A percentile compares a stretch with the other conserved stretches of the same genome.
Evolutionary conservation across 2,329 filamentous ascomycete species (phyloP).

Genomic region (Trichoderma koningii): DNA sequence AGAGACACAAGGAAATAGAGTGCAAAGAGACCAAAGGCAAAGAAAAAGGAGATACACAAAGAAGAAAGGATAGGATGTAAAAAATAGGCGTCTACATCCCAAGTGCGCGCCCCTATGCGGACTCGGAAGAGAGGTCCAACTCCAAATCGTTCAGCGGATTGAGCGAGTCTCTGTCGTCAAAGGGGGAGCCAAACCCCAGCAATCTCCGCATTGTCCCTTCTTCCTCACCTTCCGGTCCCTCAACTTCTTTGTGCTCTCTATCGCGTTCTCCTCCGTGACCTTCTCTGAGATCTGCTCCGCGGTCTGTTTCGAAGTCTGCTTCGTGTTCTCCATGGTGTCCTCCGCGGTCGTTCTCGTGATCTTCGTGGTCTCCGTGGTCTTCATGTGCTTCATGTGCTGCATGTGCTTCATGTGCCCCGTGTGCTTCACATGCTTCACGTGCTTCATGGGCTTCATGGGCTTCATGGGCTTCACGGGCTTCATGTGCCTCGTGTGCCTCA

Average conservation of each 20-base stretch:
- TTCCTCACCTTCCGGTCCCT: not conserved
- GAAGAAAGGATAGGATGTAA: not conserved
- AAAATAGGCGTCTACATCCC: not conserved
- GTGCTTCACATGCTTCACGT: too few species aligned
- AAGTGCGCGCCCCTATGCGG: slow-evolving; percentile 1
- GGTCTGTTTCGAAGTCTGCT: too few species aligned
- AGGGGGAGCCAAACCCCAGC: slow-evolving; percentile 26
- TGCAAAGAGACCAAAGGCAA: not conserved
- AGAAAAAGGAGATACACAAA: not conserved
- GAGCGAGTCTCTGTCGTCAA: slow-evolving; percentile 33
- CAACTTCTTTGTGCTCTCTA: not conserved
- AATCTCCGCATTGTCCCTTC: slow-evolving; percentile 22
- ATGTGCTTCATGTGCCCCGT: too few species aligned
- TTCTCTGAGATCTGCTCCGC: too few species aligned
- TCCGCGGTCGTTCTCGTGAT: too few species aligned
- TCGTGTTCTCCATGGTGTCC: too few species aligned
- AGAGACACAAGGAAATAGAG: not conserved
- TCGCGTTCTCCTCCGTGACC: too few species aligned
- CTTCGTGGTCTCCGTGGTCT: too few species aligned
- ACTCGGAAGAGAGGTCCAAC: slow-evolving; percentile 17
- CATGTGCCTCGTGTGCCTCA: too few species aligned
- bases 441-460: too few species aligned
- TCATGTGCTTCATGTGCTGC: too few species aligned
- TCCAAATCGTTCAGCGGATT: slow-evolving; percentile 25
- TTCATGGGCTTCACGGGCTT: too few species aligned